Percentiles rank a stretch among this genome's conserved stretches.
These are phyloP conservation scores for Amphibolis antarctica DNA, from an alignment of 106 monocot species.

Conservation along the genomic window DNA sequence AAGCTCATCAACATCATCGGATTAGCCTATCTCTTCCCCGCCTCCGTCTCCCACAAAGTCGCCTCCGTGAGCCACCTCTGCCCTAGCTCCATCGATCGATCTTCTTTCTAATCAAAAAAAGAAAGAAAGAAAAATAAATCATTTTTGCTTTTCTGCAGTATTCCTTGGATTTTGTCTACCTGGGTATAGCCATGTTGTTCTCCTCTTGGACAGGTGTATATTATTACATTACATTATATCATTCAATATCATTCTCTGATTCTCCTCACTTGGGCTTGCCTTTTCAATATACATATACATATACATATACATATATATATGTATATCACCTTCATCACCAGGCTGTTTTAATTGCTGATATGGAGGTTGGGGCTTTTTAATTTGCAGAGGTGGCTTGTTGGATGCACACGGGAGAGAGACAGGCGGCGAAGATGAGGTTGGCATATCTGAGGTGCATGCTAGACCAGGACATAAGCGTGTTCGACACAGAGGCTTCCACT, in stretches of 20 bases:
- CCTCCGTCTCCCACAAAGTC: conserved; percentile 60
- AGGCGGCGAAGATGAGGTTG: conserved; percentile 91
- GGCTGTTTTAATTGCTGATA: not conserved
- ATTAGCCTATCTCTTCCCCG: conserved; percentile 80
- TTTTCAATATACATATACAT: too few relatives aligned
- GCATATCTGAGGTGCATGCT: conserved; percentile 72
- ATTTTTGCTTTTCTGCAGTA: conserved; percentile 38
- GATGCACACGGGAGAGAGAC: conserved; percentile 98
- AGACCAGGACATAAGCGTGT: conserved; percentile 73
- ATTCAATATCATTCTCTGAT: too few relatives aligned
- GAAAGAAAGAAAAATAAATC: not conserved
- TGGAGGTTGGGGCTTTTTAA: conserved; percentile 1
- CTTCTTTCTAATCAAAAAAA: too few relatives aligned
- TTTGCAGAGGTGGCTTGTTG: conserved; percentile 92
- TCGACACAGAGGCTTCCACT: conserved; percentile 85
- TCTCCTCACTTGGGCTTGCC: too few relatives aligned
- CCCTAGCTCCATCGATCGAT: too few relatives aligned
- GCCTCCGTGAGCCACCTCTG: conserved; percentile 36
- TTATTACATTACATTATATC: too few relatives aligned
- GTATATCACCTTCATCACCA: too few relatives aligned
- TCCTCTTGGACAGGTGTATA: conserved; percentile 77
- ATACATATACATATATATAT: too few relatives aligned
- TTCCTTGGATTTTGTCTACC: conserved; percentile 88
- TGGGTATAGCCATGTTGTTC: conserved; percentile 68
- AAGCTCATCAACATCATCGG: conserved; percentile 98